Conservation (phyloP, 129 eudicot genomes). For the Rutidosis leptorrhynchoides region DNA sequence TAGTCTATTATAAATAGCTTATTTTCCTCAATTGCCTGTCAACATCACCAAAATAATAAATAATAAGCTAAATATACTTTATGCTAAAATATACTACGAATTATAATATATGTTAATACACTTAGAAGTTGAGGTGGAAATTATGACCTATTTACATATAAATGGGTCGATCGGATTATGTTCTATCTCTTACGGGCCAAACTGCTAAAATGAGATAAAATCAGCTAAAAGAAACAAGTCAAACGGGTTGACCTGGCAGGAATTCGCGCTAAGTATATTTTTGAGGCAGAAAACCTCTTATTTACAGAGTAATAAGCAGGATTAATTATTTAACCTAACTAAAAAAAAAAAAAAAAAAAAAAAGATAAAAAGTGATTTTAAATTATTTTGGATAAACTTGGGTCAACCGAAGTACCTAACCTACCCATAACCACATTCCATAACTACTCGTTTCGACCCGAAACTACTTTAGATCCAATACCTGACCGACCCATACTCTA, state of each 20-base stretch:
- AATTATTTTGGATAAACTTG: no score
- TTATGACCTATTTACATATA: neutral
- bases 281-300: neutral
- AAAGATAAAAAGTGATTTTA: neutral
- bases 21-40: slow-evolving; percentile 77
- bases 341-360: neutral
- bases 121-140: neutral
- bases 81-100: neutral
- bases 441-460: neutral
- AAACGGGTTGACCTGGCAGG: neutral
- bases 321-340: neutral
- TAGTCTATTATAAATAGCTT: slow-evolving; percentile 76
- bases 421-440: slow-evolving; percentile 1
- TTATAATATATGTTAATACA: neutral
- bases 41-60: slow-evolving; percentile 19
- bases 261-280: neutral
- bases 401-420: neutral
- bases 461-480: neutral
- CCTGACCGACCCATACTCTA: neutral
- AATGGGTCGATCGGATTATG: neutral
- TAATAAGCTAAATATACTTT: slow-evolving; percentile 1
- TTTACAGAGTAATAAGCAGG: neutral
- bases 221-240: neutral
- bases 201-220: neutral
- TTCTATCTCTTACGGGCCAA: neutral